Conservation (phyloP, 1,284 basidiomycete species). For the Ganoderma lingzhi region DNA sequence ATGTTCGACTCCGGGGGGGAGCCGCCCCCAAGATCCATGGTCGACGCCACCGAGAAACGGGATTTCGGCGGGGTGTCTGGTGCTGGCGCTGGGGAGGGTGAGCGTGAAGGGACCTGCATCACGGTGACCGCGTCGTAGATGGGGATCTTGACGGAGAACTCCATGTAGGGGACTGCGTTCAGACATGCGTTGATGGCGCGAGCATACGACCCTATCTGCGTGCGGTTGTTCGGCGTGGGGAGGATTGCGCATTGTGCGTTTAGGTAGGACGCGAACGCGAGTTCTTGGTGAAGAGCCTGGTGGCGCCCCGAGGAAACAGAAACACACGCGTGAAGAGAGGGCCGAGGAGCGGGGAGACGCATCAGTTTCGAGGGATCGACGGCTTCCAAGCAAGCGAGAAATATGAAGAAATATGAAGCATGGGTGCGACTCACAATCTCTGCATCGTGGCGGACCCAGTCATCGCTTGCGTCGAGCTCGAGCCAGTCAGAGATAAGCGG, state of each 20-base stretch:
- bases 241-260: constrained; percentile 87
- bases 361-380: background rate
- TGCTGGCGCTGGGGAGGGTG: constrained; percentile 44
- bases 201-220: constrained; percentile 90
- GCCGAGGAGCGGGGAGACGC: background rate
- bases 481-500: constrained; percentile 93
- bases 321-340: background rate
- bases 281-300: constrained; percentile 93
- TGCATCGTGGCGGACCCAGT: constrained; percentile 95
- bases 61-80: constrained; percentile 20
- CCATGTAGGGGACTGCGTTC: constrained; percentile 72
- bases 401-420: background rate
- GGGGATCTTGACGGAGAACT: constrained; percentile 84
- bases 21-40: constrained; percentile 14
- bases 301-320: constrained; percentile 1
- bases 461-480: constrained; percentile 92
- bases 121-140: constrained; percentile 80
- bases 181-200: constrained; percentile 87
- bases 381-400: background rate
- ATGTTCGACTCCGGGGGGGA: constrained; percentile 64
- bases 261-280: constrained; percentile 93
- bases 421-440: constrained; percentile 77
- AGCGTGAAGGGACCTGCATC: constrained; percentile 40
- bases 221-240: constrained; percentile 89
- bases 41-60: constrained; percentile 18